These are phyloP conservation scores for Lineolata rhizophorae DNA, from an alignment of 495 filamentous ascomycete genomes.

Conservation along the genomic window DNA sequence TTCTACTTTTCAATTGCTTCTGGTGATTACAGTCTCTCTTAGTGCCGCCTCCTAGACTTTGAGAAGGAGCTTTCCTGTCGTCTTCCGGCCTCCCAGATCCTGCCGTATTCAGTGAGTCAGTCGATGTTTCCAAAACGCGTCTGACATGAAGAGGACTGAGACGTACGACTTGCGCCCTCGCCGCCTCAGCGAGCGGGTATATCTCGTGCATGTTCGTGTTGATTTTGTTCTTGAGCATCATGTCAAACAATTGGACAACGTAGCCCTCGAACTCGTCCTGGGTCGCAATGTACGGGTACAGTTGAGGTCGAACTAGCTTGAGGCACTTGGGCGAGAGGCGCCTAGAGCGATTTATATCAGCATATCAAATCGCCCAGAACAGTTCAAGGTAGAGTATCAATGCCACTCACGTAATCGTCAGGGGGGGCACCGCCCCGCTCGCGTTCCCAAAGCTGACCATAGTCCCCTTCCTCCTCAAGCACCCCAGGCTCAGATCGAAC, in stretches of 20 bases:
- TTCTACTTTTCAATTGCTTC: too few species aligned
- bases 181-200: slow-evolving; percentile 63
- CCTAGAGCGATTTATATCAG: slow-evolving; percentile 6
- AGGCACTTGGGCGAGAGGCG: slow-evolving; percentile 56
- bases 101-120: slow-evolving; percentile 6
- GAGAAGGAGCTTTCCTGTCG: slow-evolving; percentile 54
- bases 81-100: slow-evolving; percentile 67
- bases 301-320: slow-evolving; percentile 50
- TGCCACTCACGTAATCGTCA: slow-evolving; percentile 41
- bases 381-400: neutral
- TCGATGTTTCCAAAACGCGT: neutral
- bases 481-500: slow-evolving; percentile 65
- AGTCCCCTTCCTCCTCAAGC: slow-evolving; percentile 61
- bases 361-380: neutral
- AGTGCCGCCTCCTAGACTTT: too few species aligned
- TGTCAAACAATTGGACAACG: slow-evolving; percentile 46
- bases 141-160: neutral
- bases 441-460: slow-evolving; percentile 79
- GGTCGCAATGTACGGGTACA: slow-evolving; percentile 56
- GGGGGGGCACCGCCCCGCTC: slow-evolving; percentile 55
- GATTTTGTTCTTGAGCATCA: slow-evolving; percentile 44
- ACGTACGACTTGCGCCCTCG: slow-evolving; percentile 41
- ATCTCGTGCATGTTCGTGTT: slow-evolving; percentile 56
- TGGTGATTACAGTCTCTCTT: too few species aligned
- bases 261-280: slow-evolving; percentile 58